Evolutionary conservation across 148 eudicot species (phyloP), one percentile per base, ranked within the genome.

Genomic region (Vaccinium vitisidaea): DNA sequence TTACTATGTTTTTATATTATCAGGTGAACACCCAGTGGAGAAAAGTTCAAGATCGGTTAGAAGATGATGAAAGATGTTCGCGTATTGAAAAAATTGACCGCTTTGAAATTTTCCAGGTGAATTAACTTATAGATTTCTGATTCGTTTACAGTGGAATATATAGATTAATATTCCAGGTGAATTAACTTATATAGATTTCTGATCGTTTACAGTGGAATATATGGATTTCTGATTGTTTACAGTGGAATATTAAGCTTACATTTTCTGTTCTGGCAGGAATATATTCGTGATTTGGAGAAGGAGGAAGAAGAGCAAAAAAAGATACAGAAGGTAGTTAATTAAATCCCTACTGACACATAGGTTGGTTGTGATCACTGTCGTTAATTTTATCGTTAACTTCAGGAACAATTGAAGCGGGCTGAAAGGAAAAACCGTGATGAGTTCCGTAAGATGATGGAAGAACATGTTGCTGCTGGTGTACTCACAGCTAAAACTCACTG

Each of bases 81-180:
- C 98, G 98, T 49, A 97, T 97, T 83, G 98, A 97, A 78, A 97
- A 97, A 89, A 89, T 92, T 90, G 99, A 97, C 70, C 94, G 99
- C 82, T 89, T 97, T 83, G 96, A 94, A 82, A 90, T 95, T 85
- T 95, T 93, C 82, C 94, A 92, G 98, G 99, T 94, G 86, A 23
- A 32, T 71, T 52, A 50, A 32, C 50, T 63, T 27, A n/a, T 82
- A 19, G 19, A 15, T 19, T 49, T 59, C 39, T 77, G 43, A 14
- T 70, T 70, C 27, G 48, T 81, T 6, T 83, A 75, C 61, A n/a
- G 19, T 86, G 73, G 80, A 30, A 69, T 49, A 39, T 75, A 27
- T 27, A 27, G 30, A 27, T 27, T 27, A 27, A 27, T 27, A 27
- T 27, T 27, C 30, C 30, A 27, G 30, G 30, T 27, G 30, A 27